Conservation (phyloP, 352 stramenopile genomes). For the Pythium dissimile region DNA sequence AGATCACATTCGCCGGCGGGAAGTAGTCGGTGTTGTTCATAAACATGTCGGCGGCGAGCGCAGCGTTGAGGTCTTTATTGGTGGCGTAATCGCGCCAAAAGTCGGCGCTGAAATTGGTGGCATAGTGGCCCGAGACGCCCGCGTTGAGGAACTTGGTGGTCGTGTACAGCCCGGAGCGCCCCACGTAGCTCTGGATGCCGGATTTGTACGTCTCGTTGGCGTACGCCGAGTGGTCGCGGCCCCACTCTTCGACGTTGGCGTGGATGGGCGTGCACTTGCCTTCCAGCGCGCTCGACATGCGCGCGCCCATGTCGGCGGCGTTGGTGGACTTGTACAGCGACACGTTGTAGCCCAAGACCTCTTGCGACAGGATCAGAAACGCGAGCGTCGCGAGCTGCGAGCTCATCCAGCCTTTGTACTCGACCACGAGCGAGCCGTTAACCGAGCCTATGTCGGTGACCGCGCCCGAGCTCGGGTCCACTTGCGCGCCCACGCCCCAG, state of each 20-base stretch:
- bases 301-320: constrained; percentile 2
- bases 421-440: constrained; percentile 28
- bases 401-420: constrained; percentile 22
- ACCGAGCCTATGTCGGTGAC: constrained; percentile 14
- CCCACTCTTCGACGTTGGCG: constrained; percentile 38
- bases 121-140: constrained; percentile 11
- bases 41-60: constrained; percentile 5
- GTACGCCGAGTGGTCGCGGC: constrained; percentile 15
- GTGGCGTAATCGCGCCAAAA: constrained; percentile 42
- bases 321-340: background rate
- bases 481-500: constrained; percentile 18
- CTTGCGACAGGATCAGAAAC: constrained; percentile 28
- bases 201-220: constrained; percentile 26
- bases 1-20: constrained; percentile 22
- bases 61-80: constrained; percentile 28
- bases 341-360: constrained; percentile 16
- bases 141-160: constrained; percentile 30
- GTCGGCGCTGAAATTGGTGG: constrained; percentile 20
- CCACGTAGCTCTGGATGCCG: constrained; percentile 27
- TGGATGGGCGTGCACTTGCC: constrained; percentile 35
- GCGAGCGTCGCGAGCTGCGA: constrained; percentile 24
- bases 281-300: constrained; percentile 24
- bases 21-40: constrained; percentile 31
- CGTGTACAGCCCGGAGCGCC: constrained; percentile 37
- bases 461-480: constrained; percentile 16